Evolutionary conservation across 768 basidiomycete species (phyloP), one percentile per base, ranked within the genome.

Genomic region (Melanogaster broomeanus): DNA sequence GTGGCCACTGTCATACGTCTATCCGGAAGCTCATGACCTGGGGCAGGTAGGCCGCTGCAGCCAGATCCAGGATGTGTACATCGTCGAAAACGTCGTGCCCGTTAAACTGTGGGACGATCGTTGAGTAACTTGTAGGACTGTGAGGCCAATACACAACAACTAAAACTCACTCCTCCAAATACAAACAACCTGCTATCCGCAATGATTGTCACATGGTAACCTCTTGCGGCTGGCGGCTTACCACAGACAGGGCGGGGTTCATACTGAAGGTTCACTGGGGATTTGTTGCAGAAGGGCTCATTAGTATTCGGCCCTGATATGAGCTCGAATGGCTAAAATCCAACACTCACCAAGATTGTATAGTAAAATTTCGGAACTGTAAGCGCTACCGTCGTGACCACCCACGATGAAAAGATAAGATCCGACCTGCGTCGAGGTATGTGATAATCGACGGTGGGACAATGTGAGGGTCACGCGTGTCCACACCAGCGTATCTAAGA

Each of bases 401-500:
- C 93, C 94, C 39, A 87, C 76, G 48, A 96, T 78, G 72, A 95
- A 94, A 1, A 98, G 80, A 64, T 92, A 95, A 1, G 91, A 93
- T 27, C 95, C 93, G 15, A 98, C 89, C 66, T 89, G 90, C 0
- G 93, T 93, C 13, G 93, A 80, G 11, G 87, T 88, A 60, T 98
- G 95, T 24, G 88, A 87, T 38, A 95, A 76, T 10, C 91, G 81
- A 55, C 84, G 82, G 61, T 87, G 61, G 2, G 61, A 53, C 9
- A 62, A 11, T 15, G 52, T 51, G 34, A 58, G 44, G 43, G 64
- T 62, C 27, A 69, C 59, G 2, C 51, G 61, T 16, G 58, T 69
- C 68, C 68, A 69, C 2, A 56, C 6, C 52, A 69, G 45, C 12
- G 65, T 58, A n/a, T 69, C 67, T 69, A 25, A 15, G 18, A 34